Conservation (phyloP, 2,329 filamentous ascomycete species). For the Xylaria digitata region DNA sequence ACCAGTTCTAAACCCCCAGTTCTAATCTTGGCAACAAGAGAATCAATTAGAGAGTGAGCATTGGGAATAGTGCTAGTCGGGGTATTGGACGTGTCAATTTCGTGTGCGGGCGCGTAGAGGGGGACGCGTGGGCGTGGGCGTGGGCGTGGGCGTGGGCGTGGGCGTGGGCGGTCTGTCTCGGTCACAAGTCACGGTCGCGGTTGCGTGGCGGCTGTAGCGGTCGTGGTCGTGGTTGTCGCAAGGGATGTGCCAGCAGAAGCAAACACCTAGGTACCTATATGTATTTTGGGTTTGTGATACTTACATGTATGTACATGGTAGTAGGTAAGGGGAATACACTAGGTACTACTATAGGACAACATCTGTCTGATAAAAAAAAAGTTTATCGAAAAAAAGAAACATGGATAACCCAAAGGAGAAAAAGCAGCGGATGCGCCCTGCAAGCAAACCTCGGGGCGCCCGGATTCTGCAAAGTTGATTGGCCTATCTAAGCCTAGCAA, state of each 20-base stretch:
- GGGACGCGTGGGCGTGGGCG: constrained; percentile 29
- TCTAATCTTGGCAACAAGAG: constrained; percentile 32
- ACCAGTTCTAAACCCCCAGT: constrained; percentile 25
- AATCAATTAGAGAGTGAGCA: constrained; percentile 51
- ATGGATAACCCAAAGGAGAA: constrained; percentile 22
- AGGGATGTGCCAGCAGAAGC: too few species aligned
- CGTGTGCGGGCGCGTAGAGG: constrained; percentile 48
- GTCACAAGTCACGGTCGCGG: background rate
- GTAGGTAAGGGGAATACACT: too few species aligned
- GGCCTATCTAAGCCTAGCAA: too few species aligned
- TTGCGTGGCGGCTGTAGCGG: too few species aligned
- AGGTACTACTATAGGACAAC: too few species aligned
- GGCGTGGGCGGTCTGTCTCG: constrained; percentile 26
- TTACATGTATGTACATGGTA: too few species aligned
- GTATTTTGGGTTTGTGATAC: too few species aligned
- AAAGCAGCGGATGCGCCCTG: constrained; percentile 1
- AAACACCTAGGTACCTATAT: background rate
- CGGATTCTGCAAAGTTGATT: too few species aligned
- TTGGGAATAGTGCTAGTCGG: constrained; percentile 46
- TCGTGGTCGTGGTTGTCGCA: too few species aligned
- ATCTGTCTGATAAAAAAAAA: constrained; percentile 12
- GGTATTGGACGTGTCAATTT: constrained; percentile 52
- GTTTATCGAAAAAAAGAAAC: constrained; percentile 13
- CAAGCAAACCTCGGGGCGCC: too few species aligned
- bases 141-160: too few species aligned